Base-by-base conservation (phyloP, 257 asterid species). In the Primulina eburnea region DNA sequence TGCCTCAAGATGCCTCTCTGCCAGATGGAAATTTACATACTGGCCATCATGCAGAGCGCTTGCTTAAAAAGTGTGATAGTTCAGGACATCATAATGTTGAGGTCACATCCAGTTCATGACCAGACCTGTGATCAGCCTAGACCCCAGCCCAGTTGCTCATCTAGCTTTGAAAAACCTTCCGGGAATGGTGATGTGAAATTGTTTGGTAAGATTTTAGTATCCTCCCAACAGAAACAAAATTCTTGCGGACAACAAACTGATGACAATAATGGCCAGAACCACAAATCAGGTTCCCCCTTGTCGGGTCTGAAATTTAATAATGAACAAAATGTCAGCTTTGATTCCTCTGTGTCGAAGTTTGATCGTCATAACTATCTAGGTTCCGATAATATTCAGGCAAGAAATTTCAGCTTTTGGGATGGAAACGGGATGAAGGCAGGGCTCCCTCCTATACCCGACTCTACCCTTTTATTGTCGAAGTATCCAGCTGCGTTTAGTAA, bases 401-500 rank as follows among this genome's bases (percentile, higher is more conserved):
- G 83, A 77, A 82, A 76, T 76, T 81, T 70, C 12, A 79, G 88
- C 57, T 87, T 74, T 66, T 84, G 96, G 89, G 90, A 87, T 57
- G 89, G 82, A n/a, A 80, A 71, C 73, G 74, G 82, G 65, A 73
- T 75, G n/a, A 86, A 79, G 58, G 77, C 78, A 10, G 90, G 92
- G 69, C 82, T 82, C 53, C 62, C 90, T 62, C 60, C 86, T 29
- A 34, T 89, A 70, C 84, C 96, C 0, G 91, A 89, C 59, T 81
- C 96, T 7, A 62, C 91, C 65, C 71, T 85, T 75, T 65, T 93
- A 67, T 70, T 89, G 71, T 79, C 95, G 32, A 87, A 86, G 67
- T 90, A 90, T 78, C 96, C 98, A 72, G 85, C 88, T 55, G 98
- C 90, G 32, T 90, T 90, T 62, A 75, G 87, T 73, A 84, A 61